Conservation (phyloP, 805 yeast species). For the Saccharomycopsis sp. region DNA sequence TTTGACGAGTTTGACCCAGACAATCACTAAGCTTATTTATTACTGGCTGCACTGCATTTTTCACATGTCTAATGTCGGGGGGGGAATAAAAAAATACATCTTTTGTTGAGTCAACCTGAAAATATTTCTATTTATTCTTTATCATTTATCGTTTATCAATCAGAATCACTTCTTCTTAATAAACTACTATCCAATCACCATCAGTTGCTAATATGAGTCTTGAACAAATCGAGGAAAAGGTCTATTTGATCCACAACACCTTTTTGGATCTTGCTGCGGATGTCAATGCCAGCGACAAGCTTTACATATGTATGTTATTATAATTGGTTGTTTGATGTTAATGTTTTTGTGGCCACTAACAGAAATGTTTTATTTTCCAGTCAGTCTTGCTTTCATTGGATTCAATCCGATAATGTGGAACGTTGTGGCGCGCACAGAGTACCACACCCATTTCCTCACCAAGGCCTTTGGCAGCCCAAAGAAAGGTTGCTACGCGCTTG, state of each 20-base stretch:
- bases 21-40: too few relatives aligned
- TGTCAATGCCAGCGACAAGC: constrained; percentile 23
- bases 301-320: constrained; percentile 22
- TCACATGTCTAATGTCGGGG: too few relatives aligned
- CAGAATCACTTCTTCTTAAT: too few relatives aligned
- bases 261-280: constrained; percentile 24
- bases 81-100: too few relatives aligned
- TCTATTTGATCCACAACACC: neutral
- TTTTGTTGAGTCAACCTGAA: too few relatives aligned
- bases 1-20: too few relatives aligned
- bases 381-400: constrained; percentile 57
- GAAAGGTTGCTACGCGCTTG: constrained; percentile 80
- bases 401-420: constrained; percentile 98
- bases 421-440: constrained; percentile 76
- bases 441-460: constrained; percentile 67
- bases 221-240: neutral
- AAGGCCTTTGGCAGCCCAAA: constrained; percentile 60
- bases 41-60: too few relatives aligned
- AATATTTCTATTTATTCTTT: too few relatives aligned
- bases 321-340: neutral
- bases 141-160: too few relatives aligned
- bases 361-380: constrained; percentile 5
- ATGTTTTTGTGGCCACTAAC: neutral
- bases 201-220: too few relatives aligned
- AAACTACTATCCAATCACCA: too few relatives aligned